Conservation (phyloP, 306 rosid genomes). For the Glycine tomentella region DNA sequence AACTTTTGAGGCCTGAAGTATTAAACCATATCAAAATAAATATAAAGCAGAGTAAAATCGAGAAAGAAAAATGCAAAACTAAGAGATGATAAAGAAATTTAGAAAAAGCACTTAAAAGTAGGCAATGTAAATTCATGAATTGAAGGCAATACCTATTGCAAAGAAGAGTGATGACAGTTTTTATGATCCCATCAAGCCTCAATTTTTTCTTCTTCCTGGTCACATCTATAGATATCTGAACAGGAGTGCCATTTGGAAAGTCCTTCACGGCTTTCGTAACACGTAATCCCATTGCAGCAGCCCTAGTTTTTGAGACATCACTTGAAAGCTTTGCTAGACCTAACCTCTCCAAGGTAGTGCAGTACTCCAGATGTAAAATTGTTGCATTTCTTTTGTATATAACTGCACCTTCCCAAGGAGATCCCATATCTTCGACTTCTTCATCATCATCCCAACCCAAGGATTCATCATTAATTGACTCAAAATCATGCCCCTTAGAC, state of each 20-base stretch:
- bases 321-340: constrained; percentile 78
- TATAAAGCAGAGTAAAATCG: constrained; percentile 22
- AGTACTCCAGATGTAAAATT: constrained; percentile 73
- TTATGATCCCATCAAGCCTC: constrained; percentile 93
- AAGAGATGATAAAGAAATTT: constrained; percentile 26
- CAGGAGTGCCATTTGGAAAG: constrained; percentile 84
- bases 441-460: constrained; percentile 59
- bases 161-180: constrained; percentile 73
- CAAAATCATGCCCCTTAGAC: constrained; percentile 51
- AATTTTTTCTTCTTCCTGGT: constrained; percentile 72
- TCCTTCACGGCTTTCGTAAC: constrained; percentile 78
- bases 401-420: constrained; percentile 95
- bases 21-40: constrained; percentile 12
- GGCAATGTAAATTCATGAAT: constrained; percentile 18
- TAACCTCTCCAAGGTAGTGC: constrained; percentile 95
- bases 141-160: constrained; percentile 73
- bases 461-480: constrained; percentile 51
- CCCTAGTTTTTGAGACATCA: constrained; percentile 71
- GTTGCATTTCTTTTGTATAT: constrained; percentile 77
- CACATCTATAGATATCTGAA: constrained; percentile 85
- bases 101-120: neutral
- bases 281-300: constrained; percentile 86
- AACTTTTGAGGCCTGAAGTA: neutral
- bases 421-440: constrained; percentile 58
- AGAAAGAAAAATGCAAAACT: constrained; percentile 5